Evolutionary conservation across 2,329 filamentous ascomycete species (phyloP), one percentile per base, ranked within the genome.

Genomic region (Celoporthe dispersa): DNA sequence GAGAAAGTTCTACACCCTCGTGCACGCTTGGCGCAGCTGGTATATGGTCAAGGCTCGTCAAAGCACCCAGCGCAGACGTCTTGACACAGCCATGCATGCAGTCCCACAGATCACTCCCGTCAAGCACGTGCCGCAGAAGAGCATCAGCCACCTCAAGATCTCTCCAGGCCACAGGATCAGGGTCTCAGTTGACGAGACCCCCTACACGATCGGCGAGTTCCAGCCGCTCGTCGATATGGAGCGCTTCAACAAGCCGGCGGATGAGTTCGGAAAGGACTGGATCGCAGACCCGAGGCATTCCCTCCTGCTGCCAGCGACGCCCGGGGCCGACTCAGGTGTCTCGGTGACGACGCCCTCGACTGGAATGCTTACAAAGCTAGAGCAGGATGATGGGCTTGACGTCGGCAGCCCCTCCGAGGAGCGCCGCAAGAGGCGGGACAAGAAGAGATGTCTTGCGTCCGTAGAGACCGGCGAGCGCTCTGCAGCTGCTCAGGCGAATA

Each of bases 11-110:
- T 90, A 92, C 76, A 84, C 86, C 22, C 85, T 86, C 33, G 85
- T 97, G 1, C 94, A 97, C 72, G 82, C 82, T 53, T 98, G 94
- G 94, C 88, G 95, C 70, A 97, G 93, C 79, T 97, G 94, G 94
- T 97, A 97, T 76, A 82, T 98, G 9, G 91, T 93, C 59, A 90
- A 93, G 33, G 48, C 65, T 22, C 68, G 66, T 64, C 76, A 75
- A 63, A 78, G 74, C 72, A 76, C 70, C 37, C 74, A 67, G 69
- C 75, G 73, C 66, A 75, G 68, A 71, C 79, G 77, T 71, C 74
- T 69, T 72, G 76, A 72, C n/a, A 75, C 60, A 44, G 37, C 51
- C 35, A 35, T 16, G 11, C 74, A 77, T n/a, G 75, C 75, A 28
- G 69, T 76, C 7, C 77, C 77, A 14, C 78, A 79, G 66, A 77